Conservation (phyloP, 2,329 filamentous ascomycete genomes). For the Phyllachora maydis region DNA sequence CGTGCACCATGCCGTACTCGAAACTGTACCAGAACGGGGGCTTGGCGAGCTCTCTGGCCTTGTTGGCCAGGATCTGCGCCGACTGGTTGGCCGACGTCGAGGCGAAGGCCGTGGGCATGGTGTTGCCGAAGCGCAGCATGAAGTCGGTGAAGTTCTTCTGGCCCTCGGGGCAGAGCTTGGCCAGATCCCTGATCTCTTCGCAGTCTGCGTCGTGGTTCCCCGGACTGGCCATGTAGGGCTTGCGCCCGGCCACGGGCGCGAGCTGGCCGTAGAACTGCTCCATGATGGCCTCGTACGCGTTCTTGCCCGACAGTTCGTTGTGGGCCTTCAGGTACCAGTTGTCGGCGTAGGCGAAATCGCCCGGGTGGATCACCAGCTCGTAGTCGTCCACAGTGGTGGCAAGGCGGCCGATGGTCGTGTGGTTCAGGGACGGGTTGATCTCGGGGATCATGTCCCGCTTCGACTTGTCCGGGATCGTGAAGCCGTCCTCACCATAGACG, state of each 20-base stretch:
- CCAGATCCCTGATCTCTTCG: constrained; percentile 16
- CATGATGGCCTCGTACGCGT: constrained; percentile 33
- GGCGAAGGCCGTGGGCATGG: constrained; percentile 26
- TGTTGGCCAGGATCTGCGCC: constrained; percentile 20
- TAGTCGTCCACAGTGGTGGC: constrained; percentile 29
- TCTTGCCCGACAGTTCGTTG: constrained; percentile 23
- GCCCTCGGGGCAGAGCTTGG: constrained; percentile 21
- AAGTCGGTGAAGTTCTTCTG: constrained; percentile 42
- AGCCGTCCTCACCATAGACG: constrained; percentile 30
- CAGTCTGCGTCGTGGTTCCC: constrained; percentile 40
- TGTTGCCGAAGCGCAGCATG: constrained; percentile 28
- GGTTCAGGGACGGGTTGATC: constrained; percentile 29
- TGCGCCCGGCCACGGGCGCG: constrained; percentile 27
- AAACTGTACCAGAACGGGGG: constrained; percentile 39
- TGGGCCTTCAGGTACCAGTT: constrained; percentile 26
- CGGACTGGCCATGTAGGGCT: constrained; percentile 32
- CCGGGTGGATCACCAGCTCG: constrained; percentile 30
- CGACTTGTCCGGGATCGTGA: constrained; percentile 20
- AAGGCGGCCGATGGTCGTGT: constrained; percentile 34
- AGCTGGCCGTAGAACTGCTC: constrained; percentile 35
- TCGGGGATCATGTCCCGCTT: constrained; percentile 26
- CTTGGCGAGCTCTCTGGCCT: constrained; percentile 20
- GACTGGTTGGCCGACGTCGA: constrained; percentile 21
- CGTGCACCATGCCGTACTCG: constrained; percentile 34
- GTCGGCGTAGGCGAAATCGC: constrained; percentile 37